phyloP scores from a whole-genome alignment of 352 stramenopile species.

The Thalassiosira hispida region DNA sequence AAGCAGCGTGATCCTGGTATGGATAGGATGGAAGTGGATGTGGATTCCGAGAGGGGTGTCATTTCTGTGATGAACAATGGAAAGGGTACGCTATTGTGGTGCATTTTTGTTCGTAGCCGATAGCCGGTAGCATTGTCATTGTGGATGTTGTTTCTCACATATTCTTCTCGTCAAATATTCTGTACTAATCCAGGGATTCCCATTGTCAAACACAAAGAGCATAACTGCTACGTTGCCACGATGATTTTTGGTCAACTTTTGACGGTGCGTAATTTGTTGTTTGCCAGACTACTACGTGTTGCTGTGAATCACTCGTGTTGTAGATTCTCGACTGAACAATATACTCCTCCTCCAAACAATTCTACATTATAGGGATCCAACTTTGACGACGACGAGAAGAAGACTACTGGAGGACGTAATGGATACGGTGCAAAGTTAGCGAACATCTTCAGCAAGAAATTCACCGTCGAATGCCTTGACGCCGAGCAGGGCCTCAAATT shows the following conservation, averaged over 20 bases:
- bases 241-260: slow-evolving; percentile 98
- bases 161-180: slow-evolving; percentile 6
- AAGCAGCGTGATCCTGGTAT: slow-evolving; percentile 98
- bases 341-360: too few relatives aligned
- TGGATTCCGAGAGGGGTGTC: slow-evolving; percentile 90
- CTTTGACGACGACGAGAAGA: slow-evolving; percentile 97
- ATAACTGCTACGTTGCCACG: slow-evolving; percentile 96
- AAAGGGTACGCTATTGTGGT: slow-evolving; percentile 63
- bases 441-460: slow-evolving; percentile 99
- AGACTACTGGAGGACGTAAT: slow-evolving; percentile 95
- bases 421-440: slow-evolving; percentile 98
- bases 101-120: too few relatives aligned
- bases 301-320: too few relatives aligned
- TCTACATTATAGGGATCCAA: slow-evolving; percentile 99
- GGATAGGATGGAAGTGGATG: slow-evolving; percentile 95
- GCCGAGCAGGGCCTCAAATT: slow-evolving; percentile 92
- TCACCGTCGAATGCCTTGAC: slow-evolving; percentile 98
- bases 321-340: too few relatives aligned
- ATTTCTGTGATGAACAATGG: slow-evolving; percentile 98
- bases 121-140: too few relatives aligned
- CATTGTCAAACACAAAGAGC: slow-evolving; percentile 95
- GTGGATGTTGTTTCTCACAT: background rate
- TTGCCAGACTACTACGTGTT: too few relatives aligned
- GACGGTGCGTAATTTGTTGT: slow-evolving; percentile 86
- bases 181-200: slow-evolving; percentile 88